These are phyloP conservation scores for Nyctanthes arbortristis DNA, from an alignment of 257 asterid species.

Conservation along the genomic window DNA sequence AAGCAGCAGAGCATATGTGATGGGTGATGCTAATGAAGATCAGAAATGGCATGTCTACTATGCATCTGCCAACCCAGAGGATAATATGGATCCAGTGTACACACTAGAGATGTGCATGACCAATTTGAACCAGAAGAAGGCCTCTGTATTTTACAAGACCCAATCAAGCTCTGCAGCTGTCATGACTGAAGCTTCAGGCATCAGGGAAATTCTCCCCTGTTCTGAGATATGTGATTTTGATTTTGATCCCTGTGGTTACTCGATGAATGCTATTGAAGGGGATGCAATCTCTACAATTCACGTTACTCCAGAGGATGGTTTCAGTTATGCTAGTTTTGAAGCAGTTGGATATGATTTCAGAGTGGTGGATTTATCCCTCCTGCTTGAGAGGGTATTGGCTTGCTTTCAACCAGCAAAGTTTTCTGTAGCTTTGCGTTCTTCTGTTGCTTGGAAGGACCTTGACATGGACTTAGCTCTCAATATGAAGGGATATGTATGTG, in stretches of 20 bases:
- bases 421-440: slow-evolving; percentile 63
- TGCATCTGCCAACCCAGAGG: slow-evolving; percentile 45
- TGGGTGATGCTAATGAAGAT: slow-evolving; percentile 53
- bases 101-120: slow-evolving; percentile 94
- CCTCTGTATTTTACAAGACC: slow-evolving; percentile 66
- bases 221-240: slow-evolving; percentile 75
- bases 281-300: slow-evolving; percentile 68
- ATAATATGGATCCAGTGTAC: slow-evolving; percentile 34
- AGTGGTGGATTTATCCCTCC: slow-evolving; percentile 31
- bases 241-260: slow-evolving; percentile 86
- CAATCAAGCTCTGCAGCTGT: slow-evolving; percentile 54
- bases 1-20: slow-evolving; percentile 56
- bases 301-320: slow-evolving; percentile 81
- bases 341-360: slow-evolving; percentile 70
- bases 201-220: slow-evolving; percentile 63
- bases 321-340: slow-evolving; percentile 89
- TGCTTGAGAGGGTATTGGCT: slow-evolving; percentile 66
- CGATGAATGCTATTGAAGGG: slow-evolving; percentile 76
- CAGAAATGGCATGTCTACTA: slow-evolving; percentile 84
- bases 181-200: slow-evolving; percentile 77
- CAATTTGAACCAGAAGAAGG: slow-evolving; percentile 57
- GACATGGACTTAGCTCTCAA: slow-evolving; percentile 31
- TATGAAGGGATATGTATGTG: slow-evolving; percentile 47
- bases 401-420: slow-evolving; percentile 73
- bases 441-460: slow-evolving; percentile 39